Percentiles rank a stretch among this genome's conserved stretches.
Evolutionary conservation across 805 yeast species (phyloP).

Genomic region (Wickerhamiella australiensis): DNA sequence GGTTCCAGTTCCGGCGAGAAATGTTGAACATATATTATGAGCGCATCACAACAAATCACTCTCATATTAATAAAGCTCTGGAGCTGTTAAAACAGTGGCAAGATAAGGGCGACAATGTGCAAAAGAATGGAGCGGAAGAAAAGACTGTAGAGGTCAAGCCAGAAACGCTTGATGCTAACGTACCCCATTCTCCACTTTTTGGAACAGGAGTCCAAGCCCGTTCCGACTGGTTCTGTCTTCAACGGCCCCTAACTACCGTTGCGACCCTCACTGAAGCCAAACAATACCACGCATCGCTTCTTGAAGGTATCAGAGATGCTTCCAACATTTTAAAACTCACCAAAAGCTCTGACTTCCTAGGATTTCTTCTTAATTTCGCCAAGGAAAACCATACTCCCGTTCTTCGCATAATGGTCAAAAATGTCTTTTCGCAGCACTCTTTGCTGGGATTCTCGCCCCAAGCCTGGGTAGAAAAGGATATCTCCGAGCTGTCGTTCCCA

Average conservation of each 20-base stretch:
- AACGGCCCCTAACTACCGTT: conserved; percentile 19
- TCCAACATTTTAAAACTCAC: conserved; percentile 15
- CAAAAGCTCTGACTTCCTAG: conserved; percentile 26
- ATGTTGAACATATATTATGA: conserved; percentile 22
- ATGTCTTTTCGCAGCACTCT: conserved; percentile 14
- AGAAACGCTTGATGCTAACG: neutral
- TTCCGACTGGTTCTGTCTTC: conserved; percentile 21
- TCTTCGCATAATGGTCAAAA: conserved; percentile 23
- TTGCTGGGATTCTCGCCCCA: conserved; percentile 15
- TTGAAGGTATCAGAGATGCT: conserved; percentile 15
- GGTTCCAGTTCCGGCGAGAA: conserved; percentile 17
- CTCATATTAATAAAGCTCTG: conserved; percentile 14
- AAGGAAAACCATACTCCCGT: conserved; percentile 22
- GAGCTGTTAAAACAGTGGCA: neutral
- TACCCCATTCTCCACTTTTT: conserved; percentile 11
- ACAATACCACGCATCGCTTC: conserved; percentile 15
- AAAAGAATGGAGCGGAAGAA: neutral
- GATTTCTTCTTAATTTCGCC: conserved; percentile 25
- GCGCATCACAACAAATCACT: conserved; percentile 15
- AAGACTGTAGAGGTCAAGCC: neutral
- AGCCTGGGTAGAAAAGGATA: conserved; percentile 29
- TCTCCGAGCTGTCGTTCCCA: conserved; percentile 36
- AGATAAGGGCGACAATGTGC: neutral
- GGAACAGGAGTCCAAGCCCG: conserved; percentile 22
- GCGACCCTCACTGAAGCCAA: conserved; percentile 19